These are phyloP conservation scores for Gossypium rotundifolium DNA, from an alignment of 345 rosid species.

Conservation along the genomic window DNA sequence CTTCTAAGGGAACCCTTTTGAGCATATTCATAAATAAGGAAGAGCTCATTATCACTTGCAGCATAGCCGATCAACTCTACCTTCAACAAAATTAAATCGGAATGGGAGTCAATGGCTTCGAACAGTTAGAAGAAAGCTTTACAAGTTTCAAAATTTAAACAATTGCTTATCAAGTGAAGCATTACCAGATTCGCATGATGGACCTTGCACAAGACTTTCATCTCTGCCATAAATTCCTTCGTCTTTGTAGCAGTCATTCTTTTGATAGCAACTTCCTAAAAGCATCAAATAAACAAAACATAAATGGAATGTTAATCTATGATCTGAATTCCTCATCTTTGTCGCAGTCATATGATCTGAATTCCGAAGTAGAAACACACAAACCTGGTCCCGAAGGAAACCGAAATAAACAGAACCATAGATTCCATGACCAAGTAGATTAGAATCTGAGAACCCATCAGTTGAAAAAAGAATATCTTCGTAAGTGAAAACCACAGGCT, in stretches of 20 bases:
- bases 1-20: constrained; percentile 79
- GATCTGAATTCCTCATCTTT: no score
- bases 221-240: constrained; percentile 89
- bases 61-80: constrained; percentile 95
- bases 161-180: constrained; percentile 7
- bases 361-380: constrained; percentile 6
- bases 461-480: constrained; percentile 67
- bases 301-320: neutral
- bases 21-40: constrained; percentile 85
- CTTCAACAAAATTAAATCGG: constrained; percentile 52
- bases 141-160: neutral
- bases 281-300: constrained; percentile 13
- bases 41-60: constrained; percentile 68
- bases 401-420: constrained; percentile 91
- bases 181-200: constrained; percentile 96
- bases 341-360: neutral
- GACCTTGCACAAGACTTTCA: constrained; percentile 92
- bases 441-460: constrained; percentile 77
- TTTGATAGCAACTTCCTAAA: constrained; percentile 86
- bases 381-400: constrained; percentile 74
- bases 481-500: constrained; percentile 73
- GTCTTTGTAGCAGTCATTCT: constrained; percentile 91
- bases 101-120: constrained; percentile 28
- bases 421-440: constrained; percentile 88
- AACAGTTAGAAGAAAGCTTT: constrained; percentile 12